Evolutionary conservation across 768 basidiomycete genomes (phyloP).

Genomic region (Phylloporus rhodoxanthus): DNA sequence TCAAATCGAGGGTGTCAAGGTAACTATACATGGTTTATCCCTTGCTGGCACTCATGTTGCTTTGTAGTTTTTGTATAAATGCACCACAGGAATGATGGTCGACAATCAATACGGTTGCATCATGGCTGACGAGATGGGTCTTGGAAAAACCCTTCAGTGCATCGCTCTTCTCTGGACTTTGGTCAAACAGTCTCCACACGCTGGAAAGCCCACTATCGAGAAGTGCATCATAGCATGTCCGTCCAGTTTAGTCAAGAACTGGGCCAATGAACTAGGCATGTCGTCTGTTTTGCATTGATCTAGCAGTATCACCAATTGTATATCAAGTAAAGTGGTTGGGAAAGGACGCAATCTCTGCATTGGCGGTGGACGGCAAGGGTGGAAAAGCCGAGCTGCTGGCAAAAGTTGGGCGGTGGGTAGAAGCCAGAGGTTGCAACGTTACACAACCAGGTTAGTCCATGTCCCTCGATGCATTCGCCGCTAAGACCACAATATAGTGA

Average conservation of each 20-base stretch:
- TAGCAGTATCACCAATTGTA: not conserved
- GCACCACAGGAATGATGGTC: constrained; percentile 88
- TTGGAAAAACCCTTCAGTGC: constrained; percentile 95
- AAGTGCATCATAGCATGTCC: constrained; percentile 98
- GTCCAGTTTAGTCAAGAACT: constrained; percentile 93
- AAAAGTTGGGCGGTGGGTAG: constrained; percentile 84
- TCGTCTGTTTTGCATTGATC: constrained; percentile 6
- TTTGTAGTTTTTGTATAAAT: constrained; percentile 85
- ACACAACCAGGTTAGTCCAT: constrained; percentile 72
- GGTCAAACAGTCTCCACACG: constrained; percentile 87
- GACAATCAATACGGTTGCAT: constrained; percentile 93
- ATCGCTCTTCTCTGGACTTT: constrained; percentile 94
- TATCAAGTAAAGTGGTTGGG: constrained; percentile 90
- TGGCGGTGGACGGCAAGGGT: constrained; percentile 91
- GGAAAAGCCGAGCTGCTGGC: constrained; percentile 74
- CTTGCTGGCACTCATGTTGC: not conserved
- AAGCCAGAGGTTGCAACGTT: constrained; percentile 82
- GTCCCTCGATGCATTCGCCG: not conserved
- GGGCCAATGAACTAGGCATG: constrained; percentile 93
- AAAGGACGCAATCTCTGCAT: constrained; percentile 67
- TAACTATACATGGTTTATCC: constrained; percentile 29
- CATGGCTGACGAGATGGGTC: constrained; percentile 99
- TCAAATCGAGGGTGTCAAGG: constrained; percentile 98
- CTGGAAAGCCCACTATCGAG: constrained; percentile 84
- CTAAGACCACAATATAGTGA: constrained; percentile 49